Conservation (phyloP, 2,329 filamentous ascomycete genomes). For the Hymenoscyphus repandus region DNA sequence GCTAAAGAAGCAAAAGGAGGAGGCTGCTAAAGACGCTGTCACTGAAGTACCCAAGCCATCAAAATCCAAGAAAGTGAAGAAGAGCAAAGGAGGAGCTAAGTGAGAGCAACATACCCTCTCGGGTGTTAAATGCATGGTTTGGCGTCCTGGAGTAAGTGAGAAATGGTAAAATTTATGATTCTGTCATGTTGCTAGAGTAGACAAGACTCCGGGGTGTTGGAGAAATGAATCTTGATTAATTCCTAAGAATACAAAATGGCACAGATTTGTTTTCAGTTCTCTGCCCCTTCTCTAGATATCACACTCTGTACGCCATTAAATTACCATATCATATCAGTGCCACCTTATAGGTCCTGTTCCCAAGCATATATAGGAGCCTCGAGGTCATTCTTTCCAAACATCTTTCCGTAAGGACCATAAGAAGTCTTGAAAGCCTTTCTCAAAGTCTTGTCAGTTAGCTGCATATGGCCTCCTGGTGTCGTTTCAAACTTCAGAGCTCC, state of each 20-base stretch:
- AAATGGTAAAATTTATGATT: background rate
- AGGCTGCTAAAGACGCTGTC: conserved; percentile 25
- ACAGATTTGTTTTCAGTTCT: too few relatives aligned
- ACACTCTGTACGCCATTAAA: background rate
- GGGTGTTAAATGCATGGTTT: conserved; percentile 1
- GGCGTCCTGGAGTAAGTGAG: conserved; percentile 8
- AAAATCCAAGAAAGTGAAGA: conserved; percentile 6
- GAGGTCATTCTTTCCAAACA: conserved; percentile 15
- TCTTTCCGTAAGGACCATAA: conserved; percentile 33
- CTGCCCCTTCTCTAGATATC: too few relatives aligned
- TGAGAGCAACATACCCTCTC: background rate
- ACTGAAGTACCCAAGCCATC: conserved; percentile 20
- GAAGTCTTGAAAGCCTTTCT: conserved; percentile 37
- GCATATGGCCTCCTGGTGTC: conserved; percentile 78
- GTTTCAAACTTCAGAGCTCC: conserved; percentile 72
- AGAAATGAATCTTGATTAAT: background rate
- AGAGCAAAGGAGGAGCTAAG: conserved; percentile 1
- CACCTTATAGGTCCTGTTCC: background rate
- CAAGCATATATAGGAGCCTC: conserved; percentile 9
- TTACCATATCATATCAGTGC: background rate
- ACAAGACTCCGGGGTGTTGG: background rate
- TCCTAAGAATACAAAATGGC: background rate
- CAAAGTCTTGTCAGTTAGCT: conserved; percentile 62
- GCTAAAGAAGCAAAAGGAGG: conserved; percentile 34
- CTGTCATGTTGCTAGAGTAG: background rate